Evolutionary conservation across 2,329 filamentous ascomycete species (phyloP), one percentile per base, ranked within the genome.

Genomic region (Exophiala calicioides): DNA sequence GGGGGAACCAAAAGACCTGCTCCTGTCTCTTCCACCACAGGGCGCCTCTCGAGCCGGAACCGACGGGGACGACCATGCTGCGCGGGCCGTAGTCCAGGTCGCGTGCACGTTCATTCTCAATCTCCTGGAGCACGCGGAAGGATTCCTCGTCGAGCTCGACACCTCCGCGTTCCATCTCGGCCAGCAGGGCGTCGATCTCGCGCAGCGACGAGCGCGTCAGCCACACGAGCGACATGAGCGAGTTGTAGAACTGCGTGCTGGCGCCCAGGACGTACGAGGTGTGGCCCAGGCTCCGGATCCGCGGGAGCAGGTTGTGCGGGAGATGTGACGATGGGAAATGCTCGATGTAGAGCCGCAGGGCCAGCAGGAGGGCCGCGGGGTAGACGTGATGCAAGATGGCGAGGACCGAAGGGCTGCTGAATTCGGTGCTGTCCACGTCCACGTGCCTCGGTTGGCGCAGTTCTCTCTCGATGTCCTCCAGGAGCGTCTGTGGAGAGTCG

Each of bases 91-190:
- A n/a, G n/a, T 19, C 29, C 7, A 54, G 35, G 36, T 52, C 51
- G 10, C 18, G 23, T 16, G 36, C 46, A 5, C 51, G 45, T 19
- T 54, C 54, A 20, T 52, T 37, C 20, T 47, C 48, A 12, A 57
- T 47, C 29, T 41, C 33, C 16, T 29, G 33, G 3, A 57, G 44
- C 18, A 57, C 27, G 8, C 42, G 34, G n/a, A 61, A 52, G 30
- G 70, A 72, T 18, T 62, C 60, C 4, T 48, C 27, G 43, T 68
- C 62, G 5, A 66, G 62, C 29, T 67, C 63, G 35, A 72, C 57
- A 3, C 70, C 71, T 4, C 60, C 64, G n/a, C 65, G 57, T 37
- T 71, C 63, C 71, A 75, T 75, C 35, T 75, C 70, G 18, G 58
- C 57, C 7, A 73, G 57, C 7, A 73, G 59, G 1, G 61, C 57